Evolutionary conservation across 2,329 filamentous ascomycete species (phyloP).

Genomic region (Fusarium mangiferae): DNA sequence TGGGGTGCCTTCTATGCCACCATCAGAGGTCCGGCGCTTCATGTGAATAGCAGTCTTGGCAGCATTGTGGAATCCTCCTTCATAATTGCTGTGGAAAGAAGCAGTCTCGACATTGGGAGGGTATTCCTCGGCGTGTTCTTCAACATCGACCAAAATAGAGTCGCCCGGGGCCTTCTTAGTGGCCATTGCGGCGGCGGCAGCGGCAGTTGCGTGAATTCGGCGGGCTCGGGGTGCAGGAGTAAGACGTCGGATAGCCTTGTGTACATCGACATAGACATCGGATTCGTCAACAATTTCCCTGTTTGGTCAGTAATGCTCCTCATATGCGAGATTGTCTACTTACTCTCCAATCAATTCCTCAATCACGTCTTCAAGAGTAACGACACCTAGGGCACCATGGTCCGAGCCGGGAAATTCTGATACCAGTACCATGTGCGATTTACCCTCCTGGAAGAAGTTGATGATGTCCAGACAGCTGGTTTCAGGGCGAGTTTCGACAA

Average conservation of each 20-base stretch:
- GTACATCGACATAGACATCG: slow-evolving; percentile 97
- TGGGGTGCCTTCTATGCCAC: slow-evolving; percentile 57
- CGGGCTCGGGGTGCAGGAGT: slow-evolving; percentile 84
- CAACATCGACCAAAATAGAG: slow-evolving; percentile 52
- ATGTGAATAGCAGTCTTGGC: slow-evolving; percentile 67
- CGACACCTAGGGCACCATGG: slow-evolving; percentile 88
- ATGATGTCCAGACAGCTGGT: slow-evolving; percentile 98
- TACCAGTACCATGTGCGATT: slow-evolving; percentile 98
- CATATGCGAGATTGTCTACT: slow-evolving; percentile 50
- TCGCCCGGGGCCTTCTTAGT: slow-evolving; percentile 47
- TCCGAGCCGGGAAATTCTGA: slow-evolving; percentile 91
- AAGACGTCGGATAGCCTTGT: slow-evolving; percentile 94
- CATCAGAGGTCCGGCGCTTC: slow-evolving; percentile 69
- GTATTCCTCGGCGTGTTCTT: slow-evolving; percentile 52
- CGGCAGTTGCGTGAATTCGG: slow-evolving; percentile 54
- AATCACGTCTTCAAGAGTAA: slow-evolving; percentile 97
- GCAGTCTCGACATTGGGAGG: slow-evolving; percentile 43
- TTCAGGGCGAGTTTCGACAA: slow-evolving; percentile 93
- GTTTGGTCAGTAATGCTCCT: slow-evolving; percentile 27
- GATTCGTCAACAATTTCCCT: slow-evolving; percentile 99
- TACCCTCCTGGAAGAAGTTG: slow-evolving; percentile 99
- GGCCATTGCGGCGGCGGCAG: slow-evolving; percentile 45
- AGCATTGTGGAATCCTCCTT: slow-evolving; percentile 54
- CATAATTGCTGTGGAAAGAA: slow-evolving; percentile 54
- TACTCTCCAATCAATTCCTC: slow-evolving; percentile 98